Conservation (phyloP, 768 basidiomycete species). For the Nidula microcarpa region DNA sequence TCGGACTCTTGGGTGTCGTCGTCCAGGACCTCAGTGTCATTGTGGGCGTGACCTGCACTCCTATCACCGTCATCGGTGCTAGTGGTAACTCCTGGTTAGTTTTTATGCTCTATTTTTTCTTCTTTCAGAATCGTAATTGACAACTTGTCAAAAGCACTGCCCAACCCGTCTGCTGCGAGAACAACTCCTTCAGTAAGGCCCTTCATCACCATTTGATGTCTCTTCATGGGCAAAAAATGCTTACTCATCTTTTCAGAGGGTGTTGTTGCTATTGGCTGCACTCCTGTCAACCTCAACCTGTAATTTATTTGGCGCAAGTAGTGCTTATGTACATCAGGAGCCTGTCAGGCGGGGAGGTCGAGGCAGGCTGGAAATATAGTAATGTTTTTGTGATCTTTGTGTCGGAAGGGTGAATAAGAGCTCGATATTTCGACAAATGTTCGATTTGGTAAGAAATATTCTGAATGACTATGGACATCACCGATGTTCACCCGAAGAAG, state of each 20-base stretch:
- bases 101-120: not conserved
- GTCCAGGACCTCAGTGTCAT: not conserved
- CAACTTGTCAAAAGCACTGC: not conserved
- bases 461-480: too few relatives aligned
- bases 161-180: not conserved
- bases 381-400: too few relatives aligned
- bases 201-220: not conserved
- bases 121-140: not conserved
- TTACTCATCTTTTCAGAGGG: not conserved
- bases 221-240: not conserved
- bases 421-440: too few relatives aligned
- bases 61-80: not conserved
- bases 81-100: not conserved
- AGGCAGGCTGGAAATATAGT: too few relatives aligned
- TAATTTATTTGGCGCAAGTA: too few relatives aligned
- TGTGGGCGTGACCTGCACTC: not conserved
- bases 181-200: not conserved
- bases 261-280: not conserved
- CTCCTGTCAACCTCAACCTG: not conserved
- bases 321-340: too few relatives aligned
- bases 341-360: too few relatives aligned
- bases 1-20: not conserved
- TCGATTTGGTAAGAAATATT: too few relatives aligned
- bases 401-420: too few relatives aligned
- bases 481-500: too few relatives aligned